Evolutionary conservation across 1,284 basidiomycete genomes (phyloP).

Genomic region (Tilletia caries): DNA sequence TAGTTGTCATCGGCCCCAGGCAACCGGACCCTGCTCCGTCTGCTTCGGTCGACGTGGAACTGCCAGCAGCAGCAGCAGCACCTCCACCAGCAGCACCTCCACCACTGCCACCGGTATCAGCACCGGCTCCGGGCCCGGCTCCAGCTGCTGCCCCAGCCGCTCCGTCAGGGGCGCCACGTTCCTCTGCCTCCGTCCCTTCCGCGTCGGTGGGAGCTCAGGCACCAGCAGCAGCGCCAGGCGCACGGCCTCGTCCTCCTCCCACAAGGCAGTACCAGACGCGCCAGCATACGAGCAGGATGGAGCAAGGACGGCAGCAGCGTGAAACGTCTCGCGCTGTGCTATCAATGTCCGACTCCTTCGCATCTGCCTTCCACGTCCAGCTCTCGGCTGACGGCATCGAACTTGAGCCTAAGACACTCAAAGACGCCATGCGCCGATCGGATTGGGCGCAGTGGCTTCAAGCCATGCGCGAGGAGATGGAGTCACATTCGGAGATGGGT

Average conservation of each 20-base stretch:
- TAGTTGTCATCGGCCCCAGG: background rate
- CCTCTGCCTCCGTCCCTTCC: background rate
- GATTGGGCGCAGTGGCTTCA: conserved; percentile 49
- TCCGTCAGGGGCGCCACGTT: background rate
- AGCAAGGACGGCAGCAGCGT: background rate
- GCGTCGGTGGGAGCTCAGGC: too few species aligned
- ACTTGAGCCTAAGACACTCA: conserved; percentile 22
- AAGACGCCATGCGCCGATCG: conserved; percentile 39
- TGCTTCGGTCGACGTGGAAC: background rate
- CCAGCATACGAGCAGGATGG: background rate
- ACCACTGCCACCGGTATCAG: background rate
- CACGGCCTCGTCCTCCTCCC: too few species aligned
- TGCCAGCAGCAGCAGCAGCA: background rate
- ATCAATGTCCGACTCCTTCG: background rate
- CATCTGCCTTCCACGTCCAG: background rate
- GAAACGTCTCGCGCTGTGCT: background rate
- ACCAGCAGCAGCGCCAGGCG: background rate
- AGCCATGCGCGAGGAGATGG: conserved; percentile 50
- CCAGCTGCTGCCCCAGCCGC: too few species aligned
- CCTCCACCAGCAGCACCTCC: background rate
- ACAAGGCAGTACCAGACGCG: background rate
- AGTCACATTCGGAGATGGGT: conserved; percentile 31
- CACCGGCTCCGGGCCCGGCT: too few species aligned
- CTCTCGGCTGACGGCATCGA: background rate
- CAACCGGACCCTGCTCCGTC: background rate